Evolutionary conservation across 148 eudicot genomes (phyloP).

Genomic region (Gaultheria prostrata): DNA sequence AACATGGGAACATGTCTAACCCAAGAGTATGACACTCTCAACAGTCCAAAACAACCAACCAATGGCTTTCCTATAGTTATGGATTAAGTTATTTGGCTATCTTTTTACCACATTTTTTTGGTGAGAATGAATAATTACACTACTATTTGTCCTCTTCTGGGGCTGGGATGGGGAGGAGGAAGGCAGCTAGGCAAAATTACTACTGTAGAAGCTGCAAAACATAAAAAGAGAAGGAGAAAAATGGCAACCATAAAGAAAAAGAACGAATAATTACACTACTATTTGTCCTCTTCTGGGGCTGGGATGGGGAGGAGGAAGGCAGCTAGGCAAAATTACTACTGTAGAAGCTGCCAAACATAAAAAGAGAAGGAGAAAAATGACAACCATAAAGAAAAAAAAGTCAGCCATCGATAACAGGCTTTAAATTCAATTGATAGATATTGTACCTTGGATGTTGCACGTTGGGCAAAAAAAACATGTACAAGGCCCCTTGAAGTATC

Average conservation of each 20-base stretch:
- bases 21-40: background rate
- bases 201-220: background rate
- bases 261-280: background rate
- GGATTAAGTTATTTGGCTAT: background rate
- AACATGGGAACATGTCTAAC: background rate
- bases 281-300: background rate
- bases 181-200: background rate
- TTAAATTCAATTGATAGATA: background rate
- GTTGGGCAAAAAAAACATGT: conserved; percentile 79
- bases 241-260: background rate
- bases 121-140: too few species aligned
- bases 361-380: background rate
- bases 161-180: background rate
- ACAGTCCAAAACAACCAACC: background rate
- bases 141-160: background rate
- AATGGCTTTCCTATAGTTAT: background rate
- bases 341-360: background rate
- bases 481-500: conserved; percentile 81
- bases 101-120: background rate
- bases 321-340: background rate
- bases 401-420: background rate
- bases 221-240: background rate
- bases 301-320: background rate
- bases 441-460: conserved; percentile 82
- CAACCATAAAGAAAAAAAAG: background rate